phyloP scores from a whole-genome alignment of 768 basidiomycete species.

The Flagelloscypha sp. region DNA sequence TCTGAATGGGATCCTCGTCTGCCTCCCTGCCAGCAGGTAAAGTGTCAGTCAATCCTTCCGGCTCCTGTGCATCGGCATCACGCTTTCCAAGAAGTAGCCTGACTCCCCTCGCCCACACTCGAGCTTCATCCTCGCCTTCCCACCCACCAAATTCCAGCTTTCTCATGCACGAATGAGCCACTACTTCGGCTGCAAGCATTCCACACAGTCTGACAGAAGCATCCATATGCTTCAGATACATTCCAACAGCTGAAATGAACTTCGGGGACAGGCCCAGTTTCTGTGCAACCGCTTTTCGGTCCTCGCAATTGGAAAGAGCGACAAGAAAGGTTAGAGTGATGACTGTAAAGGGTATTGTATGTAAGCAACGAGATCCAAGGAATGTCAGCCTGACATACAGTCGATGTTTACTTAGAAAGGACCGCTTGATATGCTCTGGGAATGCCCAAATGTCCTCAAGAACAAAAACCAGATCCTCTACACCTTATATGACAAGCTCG shows the following conservation, averaged over 20 bases:
- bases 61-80: slow-evolving; percentile 45
- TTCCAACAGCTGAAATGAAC: slow-evolving; percentile 62
- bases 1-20: not conserved
- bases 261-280: slow-evolving; percentile 44
- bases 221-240: slow-evolving; percentile 76
- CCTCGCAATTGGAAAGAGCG: slow-evolving; percentile 52
- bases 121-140: slow-evolving; percentile 67
- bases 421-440: slow-evolving; percentile 72
- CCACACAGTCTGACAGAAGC: slow-evolving; percentile 74
- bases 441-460: slow-evolving; percentile 61
- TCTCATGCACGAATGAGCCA: slow-evolving; percentile 55
- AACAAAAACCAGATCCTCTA: slow-evolving; percentile 38
- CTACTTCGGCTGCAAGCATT: slow-evolving; percentile 85
- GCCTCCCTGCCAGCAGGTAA: slow-evolving; percentile 5
- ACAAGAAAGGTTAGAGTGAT: slow-evolving; percentile 70
- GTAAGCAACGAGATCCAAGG: not conserved
- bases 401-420: slow-evolving; percentile 62
- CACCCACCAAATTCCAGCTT: slow-evolving; percentile 74
- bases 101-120: slow-evolving; percentile 55
- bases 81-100: slow-evolving; percentile 41
- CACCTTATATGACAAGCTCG: too few species aligned
- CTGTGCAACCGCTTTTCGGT: too few species aligned
- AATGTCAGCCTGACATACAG: slow-evolving; percentile 42
- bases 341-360: slow-evolving; percentile 5
- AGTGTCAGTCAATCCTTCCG: slow-evolving; percentile 14